Evolutionary conservation across 345 rosid genomes (phyloP).

Genomic region (Brassica rapa): DNA sequence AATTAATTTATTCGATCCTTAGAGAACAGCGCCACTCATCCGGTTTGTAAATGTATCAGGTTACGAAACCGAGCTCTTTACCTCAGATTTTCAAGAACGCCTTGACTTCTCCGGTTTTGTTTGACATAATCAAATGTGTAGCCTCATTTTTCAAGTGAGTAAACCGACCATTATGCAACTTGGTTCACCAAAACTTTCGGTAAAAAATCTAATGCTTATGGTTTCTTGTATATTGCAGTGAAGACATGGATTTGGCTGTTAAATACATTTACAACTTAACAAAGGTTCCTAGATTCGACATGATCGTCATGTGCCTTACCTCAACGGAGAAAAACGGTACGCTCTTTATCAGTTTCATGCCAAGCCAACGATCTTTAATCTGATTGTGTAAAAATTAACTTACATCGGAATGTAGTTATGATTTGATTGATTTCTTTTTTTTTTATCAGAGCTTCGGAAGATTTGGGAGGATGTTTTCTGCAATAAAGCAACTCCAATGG

Average conservation of each 20-base stretch:
- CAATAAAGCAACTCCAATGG: slow-evolving; percentile 57
- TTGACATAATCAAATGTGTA: slow-evolving; percentile 72
- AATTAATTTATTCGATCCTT: slow-evolving; percentile 5
- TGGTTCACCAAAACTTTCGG: background rate
- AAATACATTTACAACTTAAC: slow-evolving; percentile 68
- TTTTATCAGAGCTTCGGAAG: slow-evolving; percentile 65
- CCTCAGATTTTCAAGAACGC: slow-evolving; percentile 81
- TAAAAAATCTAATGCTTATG: background rate
- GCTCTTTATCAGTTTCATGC: background rate
- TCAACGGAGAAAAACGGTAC: slow-evolving; percentile 70
- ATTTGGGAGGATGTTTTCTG: slow-evolving; percentile 74
- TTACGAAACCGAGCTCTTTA: slow-evolving; percentile 66
- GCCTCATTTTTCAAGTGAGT: slow-evolving; percentile 72
- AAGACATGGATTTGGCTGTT: slow-evolving; percentile 70
- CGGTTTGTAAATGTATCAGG: slow-evolving; percentile 45
- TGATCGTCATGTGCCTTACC: slow-evolving; percentile 78
- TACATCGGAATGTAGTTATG: background rate
- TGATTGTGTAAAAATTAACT: background rate
- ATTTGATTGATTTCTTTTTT: slow-evolving; percentile 19
- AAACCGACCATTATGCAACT: background rate
- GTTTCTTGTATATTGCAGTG: slow-evolving; percentile 49
- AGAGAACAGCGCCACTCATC: background rate
- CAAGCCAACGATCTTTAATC: background rate
- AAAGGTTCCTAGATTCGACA: slow-evolving; percentile 85
- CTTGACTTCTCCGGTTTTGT: slow-evolving; percentile 63